Percentiles rank a stretch among this genome's conserved stretches.
Conservation (phyloP, 2,329 filamentous ascomycete species). For the Diaporthe sp. region DNA sequence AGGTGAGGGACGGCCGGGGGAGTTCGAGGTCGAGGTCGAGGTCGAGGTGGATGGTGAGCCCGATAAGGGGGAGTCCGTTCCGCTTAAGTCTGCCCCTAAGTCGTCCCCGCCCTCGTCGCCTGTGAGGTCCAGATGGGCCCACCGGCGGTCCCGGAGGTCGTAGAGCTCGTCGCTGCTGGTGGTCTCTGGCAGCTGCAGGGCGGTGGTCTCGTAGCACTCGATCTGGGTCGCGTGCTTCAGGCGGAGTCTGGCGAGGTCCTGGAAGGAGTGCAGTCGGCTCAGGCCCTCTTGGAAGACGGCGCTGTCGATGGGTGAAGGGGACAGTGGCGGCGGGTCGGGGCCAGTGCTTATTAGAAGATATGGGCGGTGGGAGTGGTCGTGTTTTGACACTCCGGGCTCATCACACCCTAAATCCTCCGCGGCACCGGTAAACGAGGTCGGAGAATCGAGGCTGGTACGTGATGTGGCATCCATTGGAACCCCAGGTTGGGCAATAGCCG, state of each 20-base stretch:
- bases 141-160: slow-evolving; percentile 21
- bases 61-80: slow-evolving; percentile 8
- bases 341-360: slow-evolving; percentile 27
- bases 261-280: slow-evolving; percentile 25
- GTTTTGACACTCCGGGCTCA: slow-evolving; percentile 27
- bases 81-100: slow-evolving; percentile 18
- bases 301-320: slow-evolving; percentile 13
- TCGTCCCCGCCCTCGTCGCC: slow-evolving; percentile 15
- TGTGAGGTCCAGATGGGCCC: slow-evolving; percentile 11
- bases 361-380: slow-evolving; percentile 21
- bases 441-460: slow-evolving; percentile 18
- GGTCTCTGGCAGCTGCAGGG: slow-evolving; percentile 1
- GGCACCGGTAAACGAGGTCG: slow-evolving; percentile 13
- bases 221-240: slow-evolving; percentile 17
- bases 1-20: not conserved
- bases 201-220: not conserved
- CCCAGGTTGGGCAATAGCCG: slow-evolving; percentile 6
- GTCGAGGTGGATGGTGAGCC: slow-evolving; percentile 1
- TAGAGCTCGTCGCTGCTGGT: not conserved
- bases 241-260: slow-evolving; percentile 21
- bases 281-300: slow-evolving; percentile 16
- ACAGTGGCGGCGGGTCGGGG: slow-evolving; percentile 29
- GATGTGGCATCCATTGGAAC: slow-evolving; percentile 29
- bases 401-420: slow-evolving; percentile 17
- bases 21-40: not conserved